These are phyloP conservation scores for Suillus subaureus DNA, from an alignment of 768 basidiomycete species.

Conservation along the genomic window DNA sequence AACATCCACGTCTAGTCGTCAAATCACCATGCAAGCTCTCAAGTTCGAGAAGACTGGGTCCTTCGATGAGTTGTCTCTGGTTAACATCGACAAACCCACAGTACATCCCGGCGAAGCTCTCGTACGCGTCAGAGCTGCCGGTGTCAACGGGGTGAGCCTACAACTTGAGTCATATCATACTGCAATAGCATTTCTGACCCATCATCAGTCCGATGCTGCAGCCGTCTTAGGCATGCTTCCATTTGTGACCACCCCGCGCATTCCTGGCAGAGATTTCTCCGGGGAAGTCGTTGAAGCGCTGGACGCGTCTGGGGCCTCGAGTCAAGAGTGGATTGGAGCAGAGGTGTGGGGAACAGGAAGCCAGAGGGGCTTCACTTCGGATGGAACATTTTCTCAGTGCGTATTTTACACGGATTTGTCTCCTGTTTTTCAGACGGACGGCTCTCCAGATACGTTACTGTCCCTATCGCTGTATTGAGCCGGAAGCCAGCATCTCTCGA, in stretches of 20 bases:
- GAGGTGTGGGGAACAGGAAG: slow-evolving; percentile 39
- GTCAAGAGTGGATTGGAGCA: slow-evolving; percentile 27
- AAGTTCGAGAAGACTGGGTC: slow-evolving; percentile 35
- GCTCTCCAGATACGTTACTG: slow-evolving; percentile 26
- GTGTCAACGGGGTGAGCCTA: slow-evolving; percentile 34
- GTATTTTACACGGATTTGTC: not conserved
- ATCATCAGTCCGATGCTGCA: slow-evolving; percentile 33
- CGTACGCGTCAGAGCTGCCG: slow-evolving; percentile 34
- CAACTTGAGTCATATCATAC: not conserved
- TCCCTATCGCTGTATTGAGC: slow-evolving; percentile 31
- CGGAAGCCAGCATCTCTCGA: slow-evolving; percentile 30
- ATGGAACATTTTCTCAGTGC: slow-evolving; percentile 39
- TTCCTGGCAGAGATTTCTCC: slow-evolving; percentile 35
- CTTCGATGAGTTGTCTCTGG: slow-evolving; percentile 27
- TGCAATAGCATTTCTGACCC: not conserved
- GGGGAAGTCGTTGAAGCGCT: slow-evolving; percentile 36
- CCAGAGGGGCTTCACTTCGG: slow-evolving; percentile 32
- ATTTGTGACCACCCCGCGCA: slow-evolving; percentile 36
- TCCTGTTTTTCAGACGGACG: not conserved
- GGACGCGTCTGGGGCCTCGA: slow-evolving; percentile 22
- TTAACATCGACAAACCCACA: slow-evolving; percentile 27
- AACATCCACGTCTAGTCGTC: not conserved
- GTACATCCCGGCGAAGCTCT: slow-evolving; percentile 36
- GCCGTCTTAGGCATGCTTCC: slow-evolving; percentile 28
- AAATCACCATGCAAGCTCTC: slow-evolving; percentile 33